These are phyloP conservation scores for Emergomyces pasteurianus DNA, from an alignment of 2,329 filamentous ascomycete species.

Conservation along the genomic window DNA sequence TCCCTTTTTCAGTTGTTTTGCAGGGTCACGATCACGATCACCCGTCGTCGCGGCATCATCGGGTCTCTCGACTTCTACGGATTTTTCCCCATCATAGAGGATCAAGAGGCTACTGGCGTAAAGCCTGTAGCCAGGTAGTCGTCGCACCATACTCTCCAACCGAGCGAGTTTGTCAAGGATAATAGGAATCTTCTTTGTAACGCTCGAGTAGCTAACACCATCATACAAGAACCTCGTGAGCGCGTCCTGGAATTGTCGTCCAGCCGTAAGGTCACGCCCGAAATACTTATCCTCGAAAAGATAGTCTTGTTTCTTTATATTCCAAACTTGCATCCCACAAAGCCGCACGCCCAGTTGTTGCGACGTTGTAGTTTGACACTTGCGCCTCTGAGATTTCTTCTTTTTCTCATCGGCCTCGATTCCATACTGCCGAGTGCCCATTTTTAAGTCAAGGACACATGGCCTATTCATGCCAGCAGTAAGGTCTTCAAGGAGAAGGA, in stretches of 20 bases:
- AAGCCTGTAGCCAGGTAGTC: constrained; percentile 75
- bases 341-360: constrained; percentile 82
- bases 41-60: constrained; percentile 19
- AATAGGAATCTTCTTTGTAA: constrained; percentile 74
- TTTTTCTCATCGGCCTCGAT: constrained; percentile 88
- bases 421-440: constrained; percentile 95
- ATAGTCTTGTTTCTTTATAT: constrained; percentile 68
- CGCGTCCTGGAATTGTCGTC: constrained; percentile 76
- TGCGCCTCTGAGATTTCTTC: constrained; percentile 79
- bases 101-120: constrained; percentile 92
- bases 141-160: constrained; percentile 70
- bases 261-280: constrained; percentile 75
- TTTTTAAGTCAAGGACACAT: constrained; percentile 95
- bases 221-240: constrained; percentile 86
- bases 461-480: constrained; percentile 94
- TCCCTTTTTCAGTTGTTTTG: background rate
- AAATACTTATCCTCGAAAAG: constrained; percentile 99
- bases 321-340: constrained; percentile 95
- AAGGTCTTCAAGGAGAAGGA: constrained; percentile 83
- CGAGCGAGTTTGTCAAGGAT: constrained; percentile 73
- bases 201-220: constrained; percentile 66
- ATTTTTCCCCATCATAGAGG: constrained; percentile 74
- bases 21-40: background rate
- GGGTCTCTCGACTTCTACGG: constrained; percentile 13
- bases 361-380: constrained; percentile 87